Evolutionary conservation across 2,329 filamentous ascomycete species (phyloP), one percentile per base, ranked within the genome.

Genomic region (Bimuria novae-zelandiae): DNA sequence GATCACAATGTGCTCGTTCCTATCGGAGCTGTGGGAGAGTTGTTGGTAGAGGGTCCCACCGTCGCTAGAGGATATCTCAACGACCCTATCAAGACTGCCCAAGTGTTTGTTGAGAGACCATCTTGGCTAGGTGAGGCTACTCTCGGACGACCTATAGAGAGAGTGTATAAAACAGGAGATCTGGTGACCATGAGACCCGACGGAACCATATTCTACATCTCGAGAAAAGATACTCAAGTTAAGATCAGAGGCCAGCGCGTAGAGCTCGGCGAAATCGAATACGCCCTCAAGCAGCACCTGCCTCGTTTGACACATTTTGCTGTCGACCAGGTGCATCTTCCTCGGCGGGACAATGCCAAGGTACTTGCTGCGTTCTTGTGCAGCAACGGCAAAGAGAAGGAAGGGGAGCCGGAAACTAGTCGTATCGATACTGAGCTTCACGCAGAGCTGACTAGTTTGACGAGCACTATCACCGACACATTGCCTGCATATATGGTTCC

Each of bases 41-140:
- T 87, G 2, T 74, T 84, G 3, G 78, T 87, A 19, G 82, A 85
- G 57, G 82, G 83, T 0, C 79, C 79, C 1, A 79, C 66, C 21
- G 57, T 76, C 1, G 67, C 66, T 12, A 57, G 62, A 12, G 60
- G 57, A n/a, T 69, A 69, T 39, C 57, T 68, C 10, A 62, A 63
- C 8, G 51, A 57, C 51, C 23, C 60, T n/a, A 52, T 36, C 29
- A 63, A 63, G 54, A 75, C 72, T 1, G 51, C 55, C 6, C 56
- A 50, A 3, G 57, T 58, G 0, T 77, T 55, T n/a, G 39, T 48
- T n/a, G 16, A 47, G 21, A 37, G 16, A 16, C 52, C 52, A n/a
- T 4, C 7, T 23, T 55, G 47, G 47, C 19, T 45, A 5, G 12
- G 8, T 7, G 25, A 43, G 25, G 7, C 23, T 19, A n/a, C n/a